Evolutionary conservation across 176 grass and related monocot species (phyloP).

Genomic region (Leersia perrieri): DNA sequence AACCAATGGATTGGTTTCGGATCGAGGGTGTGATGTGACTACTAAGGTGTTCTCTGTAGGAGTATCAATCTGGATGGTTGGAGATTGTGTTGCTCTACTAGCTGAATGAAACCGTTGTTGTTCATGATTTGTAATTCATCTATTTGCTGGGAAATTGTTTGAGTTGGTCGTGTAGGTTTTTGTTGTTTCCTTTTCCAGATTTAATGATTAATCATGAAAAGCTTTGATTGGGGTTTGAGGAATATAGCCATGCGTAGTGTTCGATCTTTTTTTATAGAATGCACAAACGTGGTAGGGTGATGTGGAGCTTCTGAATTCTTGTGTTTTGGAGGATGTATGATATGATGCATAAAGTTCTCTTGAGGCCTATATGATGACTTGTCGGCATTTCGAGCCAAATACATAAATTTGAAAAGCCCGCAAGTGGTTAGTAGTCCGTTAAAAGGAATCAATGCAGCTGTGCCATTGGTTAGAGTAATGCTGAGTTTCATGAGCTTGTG

Average conservation of each 20-base stretch:
- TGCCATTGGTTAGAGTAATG: neutral
- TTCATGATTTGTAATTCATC: neutral
- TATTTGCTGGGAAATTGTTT: constrained; percentile 5
- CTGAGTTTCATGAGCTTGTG: neutral
- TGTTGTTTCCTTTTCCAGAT: neutral
- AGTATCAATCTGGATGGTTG: constrained; percentile 12
- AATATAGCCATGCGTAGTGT: constrained; percentile 7
- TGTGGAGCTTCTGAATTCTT: neutral
- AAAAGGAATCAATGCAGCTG: neutral
- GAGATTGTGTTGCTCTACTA: neutral
- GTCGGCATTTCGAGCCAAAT: neutral
- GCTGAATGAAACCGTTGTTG: neutral
- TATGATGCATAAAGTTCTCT: neutral
- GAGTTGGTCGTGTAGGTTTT: neutral
- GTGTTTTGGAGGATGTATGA: neutral
- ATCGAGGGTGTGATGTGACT: neutral
- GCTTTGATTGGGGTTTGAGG: neutral
- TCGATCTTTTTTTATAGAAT: constrained; percentile 10
- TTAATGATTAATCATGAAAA: neutral
- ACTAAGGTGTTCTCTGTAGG: neutral
- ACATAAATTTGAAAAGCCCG: neutral
- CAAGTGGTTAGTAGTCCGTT: neutral
- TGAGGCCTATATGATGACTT: neutral
- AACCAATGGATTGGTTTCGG: neutral
- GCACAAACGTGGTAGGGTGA: neutral